Conservation (phyloP, 1,284 basidiomycete species). For the Leccinum pachyderme region DNA sequence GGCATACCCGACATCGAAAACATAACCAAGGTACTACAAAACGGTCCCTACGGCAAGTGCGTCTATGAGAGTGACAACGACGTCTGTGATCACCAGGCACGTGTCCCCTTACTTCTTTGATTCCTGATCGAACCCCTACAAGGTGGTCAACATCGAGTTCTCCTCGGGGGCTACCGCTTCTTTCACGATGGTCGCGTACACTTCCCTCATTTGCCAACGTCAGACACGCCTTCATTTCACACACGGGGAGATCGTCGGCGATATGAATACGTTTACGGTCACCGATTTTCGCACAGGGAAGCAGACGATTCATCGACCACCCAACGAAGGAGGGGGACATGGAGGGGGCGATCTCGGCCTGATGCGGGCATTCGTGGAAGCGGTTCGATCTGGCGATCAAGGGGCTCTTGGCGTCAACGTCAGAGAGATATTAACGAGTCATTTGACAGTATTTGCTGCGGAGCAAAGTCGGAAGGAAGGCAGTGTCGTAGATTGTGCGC, state of each 20-base stretch:
- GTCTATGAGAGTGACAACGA: constrained; percentile 83
- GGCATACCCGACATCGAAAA: constrained; percentile 79
- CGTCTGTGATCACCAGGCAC: constrained; percentile 72
- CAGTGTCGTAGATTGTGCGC: constrained; percentile 58
- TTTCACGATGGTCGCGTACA: constrained; percentile 82
- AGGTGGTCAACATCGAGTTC: constrained; percentile 82
- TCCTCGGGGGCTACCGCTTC: constrained; percentile 73
- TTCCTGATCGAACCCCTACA: background rate
- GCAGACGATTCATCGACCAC: constrained; percentile 50
- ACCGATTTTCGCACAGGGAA: constrained; percentile 68
- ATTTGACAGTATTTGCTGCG: constrained; percentile 82
- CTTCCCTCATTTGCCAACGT: constrained; percentile 67
- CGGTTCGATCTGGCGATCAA: constrained; percentile 64
- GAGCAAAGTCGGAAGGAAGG: constrained; percentile 66
- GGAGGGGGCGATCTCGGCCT: constrained; percentile 66
- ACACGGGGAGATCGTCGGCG: constrained; percentile 79
- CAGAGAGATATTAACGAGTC: constrained; percentile 69
- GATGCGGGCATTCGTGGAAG: constrained; percentile 68
- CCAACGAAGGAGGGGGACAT: constrained; percentile 1
- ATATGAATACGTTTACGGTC: constrained; percentile 75
- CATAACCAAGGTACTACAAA: constrained; percentile 59
- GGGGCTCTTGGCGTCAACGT: constrained; percentile 63
- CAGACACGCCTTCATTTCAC: constrained; percentile 79
- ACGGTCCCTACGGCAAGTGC: constrained; percentile 76
- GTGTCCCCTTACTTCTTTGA: background rate